These are phyloP conservation scores for Pascua sp. DNA, from an alignment of 1,284 basidiomycete species.

Conservation along the genomic window DNA sequence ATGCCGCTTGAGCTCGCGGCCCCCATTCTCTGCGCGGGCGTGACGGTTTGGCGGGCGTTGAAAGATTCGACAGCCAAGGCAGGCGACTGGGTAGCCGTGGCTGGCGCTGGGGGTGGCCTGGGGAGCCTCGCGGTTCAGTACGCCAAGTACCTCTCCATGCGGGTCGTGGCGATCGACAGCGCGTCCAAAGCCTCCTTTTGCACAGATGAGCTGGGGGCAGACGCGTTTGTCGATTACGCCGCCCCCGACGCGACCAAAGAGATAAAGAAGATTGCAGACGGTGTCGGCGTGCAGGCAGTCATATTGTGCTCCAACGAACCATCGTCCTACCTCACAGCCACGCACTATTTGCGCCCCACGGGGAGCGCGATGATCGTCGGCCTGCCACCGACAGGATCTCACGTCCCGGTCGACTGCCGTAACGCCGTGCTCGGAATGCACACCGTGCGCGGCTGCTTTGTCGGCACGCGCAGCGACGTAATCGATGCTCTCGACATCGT, in stretches of 20 bases:
- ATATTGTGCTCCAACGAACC: slow-evolving; percentile 51
- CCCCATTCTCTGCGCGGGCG: slow-evolving; percentile 72
- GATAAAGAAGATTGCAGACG: slow-evolving; percentile 58
- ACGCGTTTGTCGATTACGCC: slow-evolving; percentile 75
- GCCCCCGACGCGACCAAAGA: slow-evolving; percentile 14
- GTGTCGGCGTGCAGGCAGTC: slow-evolving; percentile 68
- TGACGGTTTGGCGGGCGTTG: slow-evolving; percentile 65
- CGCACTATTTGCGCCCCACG: slow-evolving; percentile 63
- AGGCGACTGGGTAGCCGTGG: slow-evolving; percentile 75
- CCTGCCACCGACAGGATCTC: slow-evolving; percentile 60
- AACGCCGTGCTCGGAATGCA: slow-evolving; percentile 69
- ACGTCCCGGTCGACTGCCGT: slow-evolving; percentile 57
- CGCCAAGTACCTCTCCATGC: slow-evolving; percentile 66
- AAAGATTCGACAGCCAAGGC: slow-evolving; percentile 64
- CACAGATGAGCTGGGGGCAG: slow-evolving; percentile 66
- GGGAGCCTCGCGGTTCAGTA: slow-evolving; percentile 65
- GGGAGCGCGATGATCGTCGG: slow-evolving; percentile 71
- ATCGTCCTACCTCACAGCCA: slow-evolving; percentile 64
- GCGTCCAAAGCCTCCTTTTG: slow-evolving; percentile 66
- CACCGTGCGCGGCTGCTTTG: slow-evolving; percentile 67
- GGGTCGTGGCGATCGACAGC: slow-evolving; percentile 73
- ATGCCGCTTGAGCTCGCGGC: slow-evolving; percentile 68
- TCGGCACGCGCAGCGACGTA: slow-evolving; percentile 68
- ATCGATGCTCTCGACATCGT: slow-evolving; percentile 70
- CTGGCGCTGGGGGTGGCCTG: slow-evolving; percentile 49